Evolutionary conservation across 2,329 filamentous ascomycete species (phyloP), one percentile per base, ranked within the genome.

Genomic region (Lecanicillium sp.): DNA sequence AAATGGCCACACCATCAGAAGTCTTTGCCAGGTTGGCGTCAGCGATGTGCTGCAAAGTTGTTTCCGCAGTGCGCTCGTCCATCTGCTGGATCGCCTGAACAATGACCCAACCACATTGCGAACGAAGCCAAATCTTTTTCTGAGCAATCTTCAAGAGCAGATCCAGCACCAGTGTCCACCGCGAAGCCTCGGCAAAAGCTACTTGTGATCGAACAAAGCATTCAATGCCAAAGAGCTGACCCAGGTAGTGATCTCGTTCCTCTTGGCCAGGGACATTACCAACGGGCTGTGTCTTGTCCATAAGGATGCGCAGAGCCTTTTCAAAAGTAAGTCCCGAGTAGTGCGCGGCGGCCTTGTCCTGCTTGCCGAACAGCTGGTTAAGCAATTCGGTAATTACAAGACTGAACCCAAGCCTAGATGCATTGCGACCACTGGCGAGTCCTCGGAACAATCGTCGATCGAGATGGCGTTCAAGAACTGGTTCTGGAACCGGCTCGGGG

Each of bases 341-440:
- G 46, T 66, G 71, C 6, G 63, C 55, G 20, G 60, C 51, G 9
- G 62, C 59, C 13, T 71, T 54, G 6, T 64, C 52, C 29, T 67
- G 60, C 12, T 65, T 49, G 2, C 75, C 75, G 51, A 83, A 84
- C 5, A 89, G 62, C 52, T 90, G 78, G 4, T 75, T 71, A 32
- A 95, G 57, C 8, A 94, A 65, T 59, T 95, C 89, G 0, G 88
- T 83, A 48, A 96, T 65, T 0, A 90, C 90, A 40, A 95, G 71
- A 38, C 87, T 94, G 58, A 94, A 95, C 4, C 92, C 92, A 36
- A 92, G 66, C 18, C 92, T 75, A 14, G 90, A 87, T 11, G 85
- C 86, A 64, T 95, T 95, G 41, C 87, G 80, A 39, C 87, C 83
- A 57, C 88, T 95, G 44, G 89, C 88, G 14, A 96, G 77, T 29